A percentile compares a stretch with the other conserved stretches of the same genome.
phyloP scores from a whole-genome alignment of 192 early-diverging fungal genomes.

The Entrophospora sp. region DNA sequence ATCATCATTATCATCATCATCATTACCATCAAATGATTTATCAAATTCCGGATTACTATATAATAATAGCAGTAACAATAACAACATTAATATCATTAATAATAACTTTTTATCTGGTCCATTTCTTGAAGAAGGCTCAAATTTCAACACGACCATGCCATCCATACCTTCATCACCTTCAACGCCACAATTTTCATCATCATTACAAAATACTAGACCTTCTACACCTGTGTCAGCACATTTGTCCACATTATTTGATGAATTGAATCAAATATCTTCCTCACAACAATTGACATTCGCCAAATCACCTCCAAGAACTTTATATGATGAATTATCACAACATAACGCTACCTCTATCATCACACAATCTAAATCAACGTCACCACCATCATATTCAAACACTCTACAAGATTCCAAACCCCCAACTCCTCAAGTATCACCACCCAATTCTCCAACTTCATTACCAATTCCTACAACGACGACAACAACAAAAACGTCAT shows the following conservation, averaged over 20 bases:
- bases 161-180: neutral
- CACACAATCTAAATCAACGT: neutral
- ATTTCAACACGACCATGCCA: too few relatives aligned
- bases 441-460: neutral
- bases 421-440: neutral
- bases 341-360: neutral
- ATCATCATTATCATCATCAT: neutral
- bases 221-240: neutral
- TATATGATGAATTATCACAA: neutral
- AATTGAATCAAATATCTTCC: neutral
- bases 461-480: neutral
- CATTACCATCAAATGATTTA: neutral
- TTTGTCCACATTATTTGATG: neutral
- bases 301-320: too few relatives aligned
- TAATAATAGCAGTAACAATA: too few relatives aligned
- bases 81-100: neutral
- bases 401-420: neutral
- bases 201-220: neutral
- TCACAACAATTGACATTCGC: neutral
- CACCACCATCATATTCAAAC: neutral
- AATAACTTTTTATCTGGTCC: too few relatives aligned
- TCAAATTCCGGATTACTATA: too few relatives aligned
- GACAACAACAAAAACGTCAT: neutral
- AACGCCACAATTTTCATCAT: neutral
- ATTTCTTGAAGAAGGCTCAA: too few relatives aligned